phyloP scores from a whole-genome alignment of 345 rosid genomes.

The Anastatica hierochuntica region DNA sequence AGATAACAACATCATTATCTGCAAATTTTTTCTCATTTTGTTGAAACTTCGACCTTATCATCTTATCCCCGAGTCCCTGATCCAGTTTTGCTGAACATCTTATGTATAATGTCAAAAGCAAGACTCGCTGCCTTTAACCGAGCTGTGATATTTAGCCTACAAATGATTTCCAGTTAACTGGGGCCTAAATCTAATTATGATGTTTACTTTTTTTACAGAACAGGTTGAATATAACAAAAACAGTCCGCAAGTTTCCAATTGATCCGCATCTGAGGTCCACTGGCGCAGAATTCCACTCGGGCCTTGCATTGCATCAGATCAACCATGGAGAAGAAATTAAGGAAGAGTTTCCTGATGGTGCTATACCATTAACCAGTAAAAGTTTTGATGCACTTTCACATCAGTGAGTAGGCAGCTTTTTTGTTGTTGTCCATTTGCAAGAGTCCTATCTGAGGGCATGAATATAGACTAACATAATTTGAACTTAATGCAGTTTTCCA shows the following conservation, averaged over 20 bases:
- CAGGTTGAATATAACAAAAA: constrained; percentile 93
- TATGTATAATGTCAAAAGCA: not conserved
- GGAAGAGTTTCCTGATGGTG: constrained; percentile 23
- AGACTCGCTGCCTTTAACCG: not conserved
- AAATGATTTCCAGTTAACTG: not conserved
- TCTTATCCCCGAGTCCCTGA: not conserved
- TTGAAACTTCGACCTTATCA: constrained; percentile 2
- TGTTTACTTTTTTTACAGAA: constrained; percentile 45
- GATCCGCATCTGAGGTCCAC: constrained; percentile 58
- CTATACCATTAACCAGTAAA: constrained; percentile 37
- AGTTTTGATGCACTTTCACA: constrained; percentile 65
- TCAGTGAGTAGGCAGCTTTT: constrained; percentile 39
- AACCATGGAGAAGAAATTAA: constrained; percentile 65
- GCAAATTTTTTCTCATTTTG: not conserved
- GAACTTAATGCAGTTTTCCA: constrained; percentile 46
- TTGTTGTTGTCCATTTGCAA: too few species aligned
- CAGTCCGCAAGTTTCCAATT: constrained; percentile 66
- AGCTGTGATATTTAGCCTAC: not conserved
- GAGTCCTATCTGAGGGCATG: too few species aligned
- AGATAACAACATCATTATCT: not conserved
- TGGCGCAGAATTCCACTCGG: constrained; percentile 64
- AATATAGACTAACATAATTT: constrained; percentile 6
- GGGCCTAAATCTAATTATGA: constrained; percentile 1
- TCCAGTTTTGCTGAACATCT: not conserved
- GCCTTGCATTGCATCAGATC: constrained; percentile 38